Evolutionary conservation across 345 rosid species (phyloP).

Genomic region (Garcia nutans): DNA sequence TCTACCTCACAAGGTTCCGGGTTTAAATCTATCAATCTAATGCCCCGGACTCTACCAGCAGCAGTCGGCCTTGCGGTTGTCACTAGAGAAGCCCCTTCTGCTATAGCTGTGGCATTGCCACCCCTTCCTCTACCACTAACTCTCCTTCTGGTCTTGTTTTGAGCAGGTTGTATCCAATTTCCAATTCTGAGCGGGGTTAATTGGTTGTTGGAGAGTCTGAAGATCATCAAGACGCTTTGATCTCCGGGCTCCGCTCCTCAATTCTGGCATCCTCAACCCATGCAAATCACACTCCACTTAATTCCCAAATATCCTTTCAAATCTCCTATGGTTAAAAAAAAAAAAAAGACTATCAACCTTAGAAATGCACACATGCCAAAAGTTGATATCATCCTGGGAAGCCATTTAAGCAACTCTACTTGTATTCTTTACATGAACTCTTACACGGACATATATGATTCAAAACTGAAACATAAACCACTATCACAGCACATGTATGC

Average conservation of each 20-base stretch:
- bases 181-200: constrained; percentile 67
- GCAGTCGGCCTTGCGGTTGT: constrained; percentile 63
- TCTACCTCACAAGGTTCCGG: constrained; percentile 77
- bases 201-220: constrained; percentile 70
- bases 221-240: constrained; percentile 83
- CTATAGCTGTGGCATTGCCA: constrained; percentile 72
- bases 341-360: neutral
- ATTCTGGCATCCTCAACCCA: constrained; percentile 97
- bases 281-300: constrained; percentile 63
- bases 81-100: constrained; percentile 54
- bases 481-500: neutral
- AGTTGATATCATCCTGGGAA: constrained; percentile 4
- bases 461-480: neutral
- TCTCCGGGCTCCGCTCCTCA: constrained; percentile 97
- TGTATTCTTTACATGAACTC: neutral
- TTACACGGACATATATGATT: neutral
- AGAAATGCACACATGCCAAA: neutral
- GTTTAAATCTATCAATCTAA: constrained; percentile 82
- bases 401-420: neutral
- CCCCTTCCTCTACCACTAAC: constrained; percentile 94
- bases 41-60: constrained; percentile 86
- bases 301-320: constrained; percentile 32
- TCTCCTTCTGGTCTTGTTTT: constrained; percentile 80
- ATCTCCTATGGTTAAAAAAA: constrained; percentile 35
- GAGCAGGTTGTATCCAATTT: constrained; percentile 65